Percentiles rank a stretch among this genome's conserved stretches.
Conservation (phyloP, 2,329 filamentous ascomycete species). For the Paecilomyces formosus region DNA sequence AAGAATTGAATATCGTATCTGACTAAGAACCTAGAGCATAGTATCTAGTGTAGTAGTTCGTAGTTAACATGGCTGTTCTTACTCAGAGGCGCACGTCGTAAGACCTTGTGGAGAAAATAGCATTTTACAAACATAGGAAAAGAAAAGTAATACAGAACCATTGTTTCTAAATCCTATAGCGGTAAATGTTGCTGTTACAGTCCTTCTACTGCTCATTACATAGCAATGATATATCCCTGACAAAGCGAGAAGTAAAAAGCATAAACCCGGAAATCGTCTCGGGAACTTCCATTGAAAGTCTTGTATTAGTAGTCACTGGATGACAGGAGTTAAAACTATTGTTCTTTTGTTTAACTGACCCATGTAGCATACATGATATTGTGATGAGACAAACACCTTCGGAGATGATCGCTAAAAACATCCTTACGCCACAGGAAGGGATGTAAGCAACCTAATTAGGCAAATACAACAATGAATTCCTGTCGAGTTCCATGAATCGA, state of each 20-base stretch:
- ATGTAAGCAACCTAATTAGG: neutral
- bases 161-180: neutral
- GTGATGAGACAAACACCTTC: neutral
- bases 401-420: neutral
- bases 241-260: neutral
- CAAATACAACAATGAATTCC: neutral
- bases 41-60: too few relatives aligned
- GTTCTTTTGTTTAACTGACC: neutral
- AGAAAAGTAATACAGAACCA: neutral
- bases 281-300: neutral
- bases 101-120: neutral
- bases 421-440: neutral
- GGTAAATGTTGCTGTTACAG: neutral
- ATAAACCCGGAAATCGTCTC: neutral
- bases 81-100: neutral
- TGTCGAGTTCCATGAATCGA: neutral
- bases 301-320: neutral
- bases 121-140: neutral
- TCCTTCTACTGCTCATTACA: neutral
- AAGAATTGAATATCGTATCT: too few relatives aligned
- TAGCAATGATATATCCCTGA: neutral
- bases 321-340: neutral
- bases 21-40: too few relatives aligned
- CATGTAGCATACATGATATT: neutral
- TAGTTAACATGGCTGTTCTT: too few relatives aligned